Evolutionary conservation across 179 eudicot genomes (phyloP).

Genomic region (Silene coronaria): DNA sequence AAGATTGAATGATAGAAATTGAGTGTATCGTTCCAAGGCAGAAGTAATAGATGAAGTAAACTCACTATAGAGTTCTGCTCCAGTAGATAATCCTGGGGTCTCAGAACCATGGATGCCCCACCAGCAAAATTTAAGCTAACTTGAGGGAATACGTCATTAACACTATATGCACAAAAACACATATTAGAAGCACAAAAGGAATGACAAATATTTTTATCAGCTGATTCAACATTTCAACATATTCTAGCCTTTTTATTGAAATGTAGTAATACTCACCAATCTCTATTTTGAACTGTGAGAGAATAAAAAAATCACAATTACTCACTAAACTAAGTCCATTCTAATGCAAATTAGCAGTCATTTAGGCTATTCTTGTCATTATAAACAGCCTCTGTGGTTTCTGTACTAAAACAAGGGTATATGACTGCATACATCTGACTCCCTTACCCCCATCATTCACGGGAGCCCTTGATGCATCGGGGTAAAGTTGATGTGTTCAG

Average conservation of each 20-base stretch:
- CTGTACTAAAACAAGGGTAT: too few relatives aligned
- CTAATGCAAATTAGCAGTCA: too few relatives aligned
- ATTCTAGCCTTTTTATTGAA: not conserved
- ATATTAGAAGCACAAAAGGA: not conserved
- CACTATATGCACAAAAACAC: slow-evolving; percentile 31
- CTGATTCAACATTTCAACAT: not conserved
- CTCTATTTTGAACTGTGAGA: too few relatives aligned
- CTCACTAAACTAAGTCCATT: too few relatives aligned
- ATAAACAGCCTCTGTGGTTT: too few relatives aligned
- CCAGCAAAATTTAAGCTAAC: slow-evolving; percentile 80
- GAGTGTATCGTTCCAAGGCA: not conserved
- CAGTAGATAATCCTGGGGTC: slow-evolving; percentile 73
- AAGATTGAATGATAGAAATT: not conserved
- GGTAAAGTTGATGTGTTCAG: too few relatives aligned
- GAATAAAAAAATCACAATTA: too few relatives aligned
- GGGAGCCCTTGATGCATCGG: too few relatives aligned
- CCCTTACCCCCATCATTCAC: too few relatives aligned
- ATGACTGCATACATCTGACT: too few relatives aligned
- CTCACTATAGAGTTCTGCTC: slow-evolving; percentile 80
- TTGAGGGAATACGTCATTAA: slow-evolving; percentile 59
- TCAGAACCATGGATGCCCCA: slow-evolving; percentile 69
- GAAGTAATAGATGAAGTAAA: slow-evolving; percentile 10
- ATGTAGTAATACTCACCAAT: not conserved
- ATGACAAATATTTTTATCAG: not conserved
- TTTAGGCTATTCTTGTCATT: too few relatives aligned